Evolutionary conservation across 371 early-diverging fungal genomes (phyloP), one percentile per base, ranked within the genome.

Genomic region (Rhizopus arrhizus): DNA sequence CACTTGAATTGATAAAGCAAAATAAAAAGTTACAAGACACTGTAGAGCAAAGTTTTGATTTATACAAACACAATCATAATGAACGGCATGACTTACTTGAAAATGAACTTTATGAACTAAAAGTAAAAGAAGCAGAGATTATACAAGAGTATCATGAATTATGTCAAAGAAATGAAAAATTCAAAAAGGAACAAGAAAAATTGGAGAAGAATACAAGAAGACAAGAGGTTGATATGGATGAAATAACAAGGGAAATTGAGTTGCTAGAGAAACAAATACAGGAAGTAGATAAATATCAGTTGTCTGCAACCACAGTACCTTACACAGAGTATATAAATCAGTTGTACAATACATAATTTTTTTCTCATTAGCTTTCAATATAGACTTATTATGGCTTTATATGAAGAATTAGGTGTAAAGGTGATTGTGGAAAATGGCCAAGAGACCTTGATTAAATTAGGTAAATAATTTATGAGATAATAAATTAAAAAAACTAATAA

Each of bases 321-420:
- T 11, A 32, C 41, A 22, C 36, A 42, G 22, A 10, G 15, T 13
- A 55, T 33, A 38, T 29, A 49, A 22, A 48, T 54, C 36, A 54
- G 42, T 22, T 22, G 22, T 22, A 22, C 22, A 22, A 22, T 22
- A 22, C 22, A 22, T 0, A 22, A 22, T 22, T 22, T 1, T 22
- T 22, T 22, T 22, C 22, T 22, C 2, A 22, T 22, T 22, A 22
- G 22, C 2, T 22, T 22, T 22, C 2, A 22, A 22, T 22, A 22
- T 41, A 40, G 34, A 3, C 47, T 36, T 38, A 56, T 29, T 32
- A 28, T n/a, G 15, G 12, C 47, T 1, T 8, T 58, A 9, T 64
- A 48, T 50, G 59, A 42, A 41, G 55, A 52, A 9, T 35, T 64
- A 41, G 65, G 65, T 13, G 34, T 64, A 35, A 13, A 28, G 4